These are phyloP conservation scores for Teunomyces kruisii DNA, from an alignment of 805 yeast genomes.

Conservation along the genomic window DNA sequence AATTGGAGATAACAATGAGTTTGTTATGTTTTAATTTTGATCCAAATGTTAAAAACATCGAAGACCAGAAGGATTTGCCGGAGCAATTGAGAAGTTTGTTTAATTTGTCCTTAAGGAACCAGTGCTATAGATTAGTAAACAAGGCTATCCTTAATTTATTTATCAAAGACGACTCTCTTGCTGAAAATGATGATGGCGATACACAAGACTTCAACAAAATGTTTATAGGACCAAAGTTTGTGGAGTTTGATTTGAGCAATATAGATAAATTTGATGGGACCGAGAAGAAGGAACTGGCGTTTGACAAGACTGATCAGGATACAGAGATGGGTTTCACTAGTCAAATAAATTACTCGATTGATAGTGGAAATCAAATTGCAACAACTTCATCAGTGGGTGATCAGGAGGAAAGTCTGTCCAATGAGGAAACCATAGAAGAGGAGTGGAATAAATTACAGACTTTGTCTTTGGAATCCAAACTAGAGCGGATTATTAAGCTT, in stretches of 20 bases:
- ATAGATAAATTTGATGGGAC: constrained; percentile 6
- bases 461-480: constrained; percentile 35
- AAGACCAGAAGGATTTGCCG: constrained; percentile 49
- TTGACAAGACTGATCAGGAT: constrained; percentile 10
- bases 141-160: constrained; percentile 52
- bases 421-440: constrained; percentile 21
- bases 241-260: constrained; percentile 19
- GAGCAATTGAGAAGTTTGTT: constrained; percentile 53
- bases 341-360: background rate
- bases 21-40: constrained; percentile 56
- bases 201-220: constrained; percentile 8
- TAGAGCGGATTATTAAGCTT: constrained; percentile 56
- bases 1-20: constrained; percentile 83
- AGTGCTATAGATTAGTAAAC: constrained; percentile 71
- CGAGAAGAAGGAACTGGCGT: background rate
- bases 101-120: constrained; percentile 58
- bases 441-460: constrained; percentile 20
- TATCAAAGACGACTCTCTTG: constrained; percentile 9
- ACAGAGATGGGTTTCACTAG: background rate
- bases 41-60: constrained; percentile 26
- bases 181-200: background rate
- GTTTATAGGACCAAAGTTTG: constrained; percentile 20
- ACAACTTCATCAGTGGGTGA: constrained; percentile 6
- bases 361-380: background rate
- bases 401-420: constrained; percentile 10